These are phyloP conservation scores for Beauveria australis DNA, from an alignment of 2,329 filamentous ascomycete genomes.

Conservation along the genomic window DNA sequence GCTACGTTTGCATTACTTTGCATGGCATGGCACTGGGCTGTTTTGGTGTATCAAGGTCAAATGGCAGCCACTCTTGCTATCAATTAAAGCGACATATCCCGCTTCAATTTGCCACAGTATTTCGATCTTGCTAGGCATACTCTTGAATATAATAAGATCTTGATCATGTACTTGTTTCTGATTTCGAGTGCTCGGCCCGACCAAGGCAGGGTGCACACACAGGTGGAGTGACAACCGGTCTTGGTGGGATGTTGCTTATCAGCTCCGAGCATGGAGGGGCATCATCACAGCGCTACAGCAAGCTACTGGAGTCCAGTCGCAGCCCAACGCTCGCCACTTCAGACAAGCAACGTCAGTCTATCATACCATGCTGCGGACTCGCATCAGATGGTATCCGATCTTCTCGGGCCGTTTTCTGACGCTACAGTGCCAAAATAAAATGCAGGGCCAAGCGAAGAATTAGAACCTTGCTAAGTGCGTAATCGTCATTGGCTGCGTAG, in stretches of 20 bases:
- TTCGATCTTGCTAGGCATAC: no score
- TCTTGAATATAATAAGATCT: no score
- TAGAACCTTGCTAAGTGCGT: neutral
- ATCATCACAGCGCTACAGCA: neutral
- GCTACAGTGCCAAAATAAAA: neutral
- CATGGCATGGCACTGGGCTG: no score
- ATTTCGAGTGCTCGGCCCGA: neutral
- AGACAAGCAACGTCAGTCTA: neutral
- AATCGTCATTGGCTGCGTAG: neutral
- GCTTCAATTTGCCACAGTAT: no score
- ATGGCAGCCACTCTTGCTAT: no score
- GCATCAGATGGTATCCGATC: neutral
- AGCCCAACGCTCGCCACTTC: neutral
- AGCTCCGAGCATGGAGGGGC: neutral
- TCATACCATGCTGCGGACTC: neutral
- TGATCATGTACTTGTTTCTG: no score
- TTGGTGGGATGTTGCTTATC: constrained; percentile 1
- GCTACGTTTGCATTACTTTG: no score
- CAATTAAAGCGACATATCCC: no score
- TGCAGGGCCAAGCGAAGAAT: neutral
- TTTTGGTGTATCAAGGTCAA: no score
- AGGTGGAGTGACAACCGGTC: neutral
- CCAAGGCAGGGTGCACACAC: neutral
- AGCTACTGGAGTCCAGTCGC: neutral
- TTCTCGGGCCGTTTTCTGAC: neutral